Evolutionary conservation across 1,139 yeast species (phyloP).

Genomic region (Geotrichum histeridarum): DNA sequence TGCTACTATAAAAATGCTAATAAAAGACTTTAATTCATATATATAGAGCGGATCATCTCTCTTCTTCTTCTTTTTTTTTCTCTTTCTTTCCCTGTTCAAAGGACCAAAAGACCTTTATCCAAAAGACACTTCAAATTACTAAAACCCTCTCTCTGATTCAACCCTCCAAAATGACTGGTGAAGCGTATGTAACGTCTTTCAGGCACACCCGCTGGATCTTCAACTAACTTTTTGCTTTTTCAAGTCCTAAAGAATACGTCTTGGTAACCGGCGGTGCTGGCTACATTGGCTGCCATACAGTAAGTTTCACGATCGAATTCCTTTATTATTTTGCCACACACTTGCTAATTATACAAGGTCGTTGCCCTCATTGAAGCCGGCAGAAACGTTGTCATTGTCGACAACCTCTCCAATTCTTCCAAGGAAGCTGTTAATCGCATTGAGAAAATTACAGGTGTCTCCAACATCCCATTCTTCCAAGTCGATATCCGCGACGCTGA

Average conservation of each 20-base stretch:
- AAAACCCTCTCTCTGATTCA: neutral
- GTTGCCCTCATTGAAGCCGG: slow-evolving; percentile 62
- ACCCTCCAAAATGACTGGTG: neutral
- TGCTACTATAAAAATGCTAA: too few species aligned
- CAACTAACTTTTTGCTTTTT: neutral
- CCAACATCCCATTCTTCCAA: slow-evolving; percentile 51
- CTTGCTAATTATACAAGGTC: slow-evolving; percentile 26
- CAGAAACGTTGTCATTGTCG: slow-evolving; percentile 65
- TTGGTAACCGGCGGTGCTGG: slow-evolving; percentile 87
- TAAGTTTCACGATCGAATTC: slow-evolving; percentile 9
- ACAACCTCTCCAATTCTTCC: slow-evolving; percentile 64
- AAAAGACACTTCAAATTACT: neutral
- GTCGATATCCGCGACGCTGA: slow-evolving; percentile 55
- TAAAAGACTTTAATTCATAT: neutral
- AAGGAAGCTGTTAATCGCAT: slow-evolving; percentile 64
- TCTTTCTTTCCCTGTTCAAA: neutral
- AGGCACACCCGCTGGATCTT: neutral
- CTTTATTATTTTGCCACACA: neutral
- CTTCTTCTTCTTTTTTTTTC: neutral
- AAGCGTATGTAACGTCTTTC: slow-evolving; percentile 2
- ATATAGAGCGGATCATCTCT: neutral
- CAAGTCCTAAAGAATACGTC: slow-evolving; percentile 39
- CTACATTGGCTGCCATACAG: slow-evolving; percentile 80
- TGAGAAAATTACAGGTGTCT: slow-evolving; percentile 49
- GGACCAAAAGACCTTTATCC: too few species aligned